Evolutionary conservation across 176 grass and related monocot species (phyloP), one percentile per base, ranked within the genome.

Genomic region (Alopecurus myosuroides): DNA sequence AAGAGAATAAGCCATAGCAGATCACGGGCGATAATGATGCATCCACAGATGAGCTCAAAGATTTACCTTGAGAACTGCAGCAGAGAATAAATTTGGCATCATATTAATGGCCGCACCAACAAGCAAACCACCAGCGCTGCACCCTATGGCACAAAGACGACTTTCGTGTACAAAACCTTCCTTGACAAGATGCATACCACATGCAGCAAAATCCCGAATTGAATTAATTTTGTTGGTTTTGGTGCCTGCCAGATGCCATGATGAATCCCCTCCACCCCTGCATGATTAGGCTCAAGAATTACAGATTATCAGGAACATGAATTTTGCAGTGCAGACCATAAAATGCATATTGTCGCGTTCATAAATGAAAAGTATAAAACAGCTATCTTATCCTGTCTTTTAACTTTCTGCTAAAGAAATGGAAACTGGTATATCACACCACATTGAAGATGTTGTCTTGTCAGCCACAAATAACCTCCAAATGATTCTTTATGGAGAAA

Each of bases 51-150:
- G 45, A 77, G 23, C 25, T 66, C 58, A 84, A 60, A 42, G 6
- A 42, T 50, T 82, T 89, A 99, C 93, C 93, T 99, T 94, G 35
- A 99, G 90, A 88, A 99, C 83, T 74, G 90, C 91, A 86, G 93
- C 93, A 89, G 89, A 92, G 87, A 96, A 99, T 72, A 99, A 96
- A 84, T 89, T 66, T 22, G 89, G 89, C 76, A 82, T 39, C 86
- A 92, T 86, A 96, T 99, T 99, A 48, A 99, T 88, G 23, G 76
- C 66, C 31, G 91, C 80, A 67, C 85, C 91, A 56, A 99, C 93
- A 71, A 92, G 82, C 50, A 99, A 84, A 50, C 93, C 88, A 44
- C 97, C 97, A 80, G 89, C 93, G 92, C 97, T 98, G 82, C 79
- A 93, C 84, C 93, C 97, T 88, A 89, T 48, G 60, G 97, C 93